Evolutionary conservation across 2,329 filamentous ascomycete species (phyloP).

Genomic region (Fusarium floridanum): DNA sequence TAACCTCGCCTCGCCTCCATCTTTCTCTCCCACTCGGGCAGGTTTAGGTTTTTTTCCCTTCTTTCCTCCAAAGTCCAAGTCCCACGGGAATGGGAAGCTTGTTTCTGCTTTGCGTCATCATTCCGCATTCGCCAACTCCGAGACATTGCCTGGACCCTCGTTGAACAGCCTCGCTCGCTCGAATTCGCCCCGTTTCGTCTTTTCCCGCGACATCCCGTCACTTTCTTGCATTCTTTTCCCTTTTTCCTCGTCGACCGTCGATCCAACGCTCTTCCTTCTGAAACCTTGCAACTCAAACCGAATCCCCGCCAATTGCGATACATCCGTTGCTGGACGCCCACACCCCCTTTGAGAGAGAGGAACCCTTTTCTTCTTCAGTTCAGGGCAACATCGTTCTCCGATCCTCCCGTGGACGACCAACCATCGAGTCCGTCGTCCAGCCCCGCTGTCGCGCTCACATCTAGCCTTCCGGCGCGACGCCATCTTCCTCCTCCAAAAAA

Average conservation of each 20-base stretch:
- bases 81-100: slow-evolving; percentile 16
- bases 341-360: neutral
- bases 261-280: slow-evolving; percentile 1
- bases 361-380: neutral
- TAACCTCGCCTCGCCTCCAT: neutral
- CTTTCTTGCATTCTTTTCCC: neutral
- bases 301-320: neutral
- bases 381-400: slow-evolving; percentile 1
- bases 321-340: neutral
- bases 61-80: neutral
- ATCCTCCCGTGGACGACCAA: slow-evolving; percentile 12
- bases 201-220: slow-evolving; percentile 19
- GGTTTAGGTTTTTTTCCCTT: slow-evolving; percentile 6
- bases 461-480: neutral
- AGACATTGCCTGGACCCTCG: slow-evolving; percentile 2
- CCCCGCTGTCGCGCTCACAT: slow-evolving; percentile 3
- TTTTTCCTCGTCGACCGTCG: slow-evolving; percentile 1
- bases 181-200: slow-evolving; percentile 10
- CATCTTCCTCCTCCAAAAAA: slow-evolving; percentile 2
- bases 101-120: slow-evolving; percentile 13
- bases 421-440: neutral
- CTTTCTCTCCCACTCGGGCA: slow-evolving; percentile 3
- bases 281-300: neutral
- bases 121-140: slow-evolving; percentile 8
- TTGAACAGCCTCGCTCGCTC: slow-evolving; percentile 5